Conservation (phyloP, 768 basidiomycete genomes). For the Kwoniella dejecticola region DNA sequence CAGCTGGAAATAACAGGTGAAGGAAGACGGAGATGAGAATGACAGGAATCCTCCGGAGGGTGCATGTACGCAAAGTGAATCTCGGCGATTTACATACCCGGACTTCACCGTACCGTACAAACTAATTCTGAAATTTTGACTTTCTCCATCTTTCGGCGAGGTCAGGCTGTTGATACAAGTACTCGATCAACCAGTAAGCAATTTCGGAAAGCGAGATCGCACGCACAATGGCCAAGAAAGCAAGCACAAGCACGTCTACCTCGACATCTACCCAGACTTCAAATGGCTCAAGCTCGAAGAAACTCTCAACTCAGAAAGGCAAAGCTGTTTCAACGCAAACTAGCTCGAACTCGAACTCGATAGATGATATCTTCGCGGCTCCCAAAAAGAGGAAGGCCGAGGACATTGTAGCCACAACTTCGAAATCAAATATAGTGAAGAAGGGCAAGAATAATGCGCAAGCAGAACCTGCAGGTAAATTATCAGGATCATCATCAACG, state of each 20-base stretch:
- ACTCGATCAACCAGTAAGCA: too few relatives aligned
- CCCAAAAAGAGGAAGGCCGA: slow-evolving; percentile 17
- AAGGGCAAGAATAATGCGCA: too few relatives aligned
- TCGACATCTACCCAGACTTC: background rate
- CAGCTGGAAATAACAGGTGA: too few relatives aligned
- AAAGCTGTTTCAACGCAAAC: background rate
- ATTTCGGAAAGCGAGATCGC: background rate
- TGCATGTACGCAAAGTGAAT: too few relatives aligned
- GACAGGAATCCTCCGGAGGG: too few relatives aligned
- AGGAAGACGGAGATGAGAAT: too few relatives aligned
- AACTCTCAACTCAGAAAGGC: background rate
- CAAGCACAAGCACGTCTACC: background rate
- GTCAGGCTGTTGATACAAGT: too few relatives aligned
- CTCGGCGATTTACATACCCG: background rate
- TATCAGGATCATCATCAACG: too few relatives aligned
- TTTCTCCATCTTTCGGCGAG: background rate
- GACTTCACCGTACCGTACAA: background rate
- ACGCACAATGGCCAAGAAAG: slow-evolving; percentile 16
- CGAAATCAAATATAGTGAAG: too few relatives aligned
- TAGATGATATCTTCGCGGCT: slow-evolving; percentile 26
- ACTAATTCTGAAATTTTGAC: background rate
- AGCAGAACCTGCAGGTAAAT: too few relatives aligned
- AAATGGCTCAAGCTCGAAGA: slow-evolving; percentile 4
- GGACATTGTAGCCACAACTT: background rate
- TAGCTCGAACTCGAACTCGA: too few relatives aligned